Evolutionary conservation across 768 basidiomycete species (phyloP), one percentile per base, ranked within the genome.

Genomic region (Leccinum subgranulosum): DNA sequence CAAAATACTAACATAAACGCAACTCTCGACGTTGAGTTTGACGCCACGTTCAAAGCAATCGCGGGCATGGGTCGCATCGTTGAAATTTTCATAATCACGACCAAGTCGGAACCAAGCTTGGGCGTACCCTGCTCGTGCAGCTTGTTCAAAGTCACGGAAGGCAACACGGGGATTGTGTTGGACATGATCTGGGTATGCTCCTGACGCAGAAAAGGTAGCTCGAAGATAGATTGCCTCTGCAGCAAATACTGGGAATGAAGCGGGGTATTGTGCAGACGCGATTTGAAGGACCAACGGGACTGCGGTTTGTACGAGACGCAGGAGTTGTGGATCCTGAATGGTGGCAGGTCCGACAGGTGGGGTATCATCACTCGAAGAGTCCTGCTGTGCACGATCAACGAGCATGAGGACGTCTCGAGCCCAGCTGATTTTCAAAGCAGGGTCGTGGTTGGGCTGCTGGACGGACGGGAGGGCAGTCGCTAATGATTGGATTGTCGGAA

Each of bases 31-130:
- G 33, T 82, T 83, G 25, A 80, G 75, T 64, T 85, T 84, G 48
- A 85, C 81, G 2, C 95, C 95, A 7, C 89, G 82, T 62, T 92
- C 88, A 66, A 94, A 97, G 69, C 93, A 95, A 27, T 92, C 91
- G 60, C 76, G 84, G 1, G 95, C 94, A 45, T 87, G 83, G 0
- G 72, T 62, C 1, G 80, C 51, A 69, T 98, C 93, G 23, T 85
- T 86, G 59, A 90, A 93, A 47, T 84, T 85, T 74, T 98, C 95
- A 67, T 98, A 97, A 59, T 96, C 95, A 17, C 93, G 76, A 0
- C 92, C 96, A 1, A 98, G 80, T 25, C 87, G 81, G 75, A 94
- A 97, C 95, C 96, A 98, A 0, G 92, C 92, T n/a, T 81, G 75
- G 3, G 79, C 75, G 61, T 85, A 88, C 0, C 95, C 94, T 0